A percentile compares a stretch with the other conserved stretches of the same genome.
Conservation (phyloP, 305 asterid genomes). For the Fraxinus floribunda region DNA sequence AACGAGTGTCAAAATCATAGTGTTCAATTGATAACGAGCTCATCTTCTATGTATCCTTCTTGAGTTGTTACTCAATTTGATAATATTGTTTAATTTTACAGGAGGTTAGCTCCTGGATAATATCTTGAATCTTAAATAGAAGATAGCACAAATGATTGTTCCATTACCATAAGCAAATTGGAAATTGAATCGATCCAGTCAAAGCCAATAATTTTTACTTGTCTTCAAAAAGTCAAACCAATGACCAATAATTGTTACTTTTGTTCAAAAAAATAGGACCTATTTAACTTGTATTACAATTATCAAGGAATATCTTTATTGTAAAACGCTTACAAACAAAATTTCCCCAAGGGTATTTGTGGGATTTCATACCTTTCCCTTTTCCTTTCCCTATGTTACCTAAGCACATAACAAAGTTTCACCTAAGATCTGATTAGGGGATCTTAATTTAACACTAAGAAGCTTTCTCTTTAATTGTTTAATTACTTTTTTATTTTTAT, state of each 20-base stretch:
- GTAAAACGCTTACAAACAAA: neutral
- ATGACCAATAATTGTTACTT: neutral
- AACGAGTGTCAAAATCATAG: neutral
- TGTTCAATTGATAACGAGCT: neutral
- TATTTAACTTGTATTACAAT: neutral
- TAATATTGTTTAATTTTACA: neutral
- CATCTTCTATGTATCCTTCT: neutral
- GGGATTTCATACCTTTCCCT: slow-evolving; percentile 1
- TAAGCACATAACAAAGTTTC: slow-evolving; percentile 31
- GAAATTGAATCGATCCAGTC: neutral
- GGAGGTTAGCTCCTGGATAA: neutral
- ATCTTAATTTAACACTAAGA: slow-evolving; percentile 45
- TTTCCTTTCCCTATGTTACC: neutral
- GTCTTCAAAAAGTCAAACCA: no score
- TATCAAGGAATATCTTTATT: neutral
- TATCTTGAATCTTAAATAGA: neutral
- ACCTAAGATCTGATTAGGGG: slow-evolving; percentile 51
- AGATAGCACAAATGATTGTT: neutral
- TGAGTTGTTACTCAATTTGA: neutral
- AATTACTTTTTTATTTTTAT: neutral
- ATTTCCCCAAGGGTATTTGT: slow-evolving; percentile 18
- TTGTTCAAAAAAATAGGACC: neutral
- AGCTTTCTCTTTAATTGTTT: slow-evolving; percentile 40
- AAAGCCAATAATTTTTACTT: neutral
- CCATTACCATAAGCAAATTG: neutral